Evolutionary conservation across 2,329 filamentous ascomycete species (phyloP), one percentile per base, ranked within the genome.

Genomic region (Simplicillium aogashimaense): DNA sequence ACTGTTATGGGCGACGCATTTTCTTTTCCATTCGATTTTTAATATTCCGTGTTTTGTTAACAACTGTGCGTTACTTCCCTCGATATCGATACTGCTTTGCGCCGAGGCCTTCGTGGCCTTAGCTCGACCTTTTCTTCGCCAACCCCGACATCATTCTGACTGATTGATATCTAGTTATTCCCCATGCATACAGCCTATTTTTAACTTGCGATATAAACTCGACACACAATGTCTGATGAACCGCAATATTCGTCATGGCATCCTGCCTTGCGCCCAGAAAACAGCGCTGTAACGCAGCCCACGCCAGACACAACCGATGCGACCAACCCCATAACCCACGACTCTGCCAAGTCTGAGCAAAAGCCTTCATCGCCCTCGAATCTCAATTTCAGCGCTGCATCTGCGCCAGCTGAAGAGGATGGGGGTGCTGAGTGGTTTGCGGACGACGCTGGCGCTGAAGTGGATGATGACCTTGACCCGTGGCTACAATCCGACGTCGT

Each of bases 221-320:
- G 39, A 50, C 46, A 48, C 42, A 53, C 43, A 43, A 67, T 67
- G 64, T 59, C 58, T 48, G 51, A 53, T 47, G 61, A 60, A 51
- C 46, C 50, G 41, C 48, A 54, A 38, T 55, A 53, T 44, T 51
- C 61, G 39, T 57, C 60, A 51, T 65, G 63, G 63, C 59, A 65
- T 47, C 60, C 63, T 47, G 61, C 63, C 37, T 49, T 60, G 43
- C 61, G 65, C 54, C 64, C 66, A 28, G 57, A 58, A 43, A 48
- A 44, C 41, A 28, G 43, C 41, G 50, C 31, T 2, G 15, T 17
- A 7, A 7, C 11, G 14, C 42, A 39, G 9, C 12, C 29, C n/a
- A 29, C 35, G 10, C 15, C 16, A 10, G 38, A 41, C 17, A 32
- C 17, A 6, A 14, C 28, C 9, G 38, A 36, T n/a, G 9, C 31